These are phyloP conservation scores for Suillus plorans DNA, from an alignment of 768 basidiomycete genomes.

Conservation along the genomic window DNA sequence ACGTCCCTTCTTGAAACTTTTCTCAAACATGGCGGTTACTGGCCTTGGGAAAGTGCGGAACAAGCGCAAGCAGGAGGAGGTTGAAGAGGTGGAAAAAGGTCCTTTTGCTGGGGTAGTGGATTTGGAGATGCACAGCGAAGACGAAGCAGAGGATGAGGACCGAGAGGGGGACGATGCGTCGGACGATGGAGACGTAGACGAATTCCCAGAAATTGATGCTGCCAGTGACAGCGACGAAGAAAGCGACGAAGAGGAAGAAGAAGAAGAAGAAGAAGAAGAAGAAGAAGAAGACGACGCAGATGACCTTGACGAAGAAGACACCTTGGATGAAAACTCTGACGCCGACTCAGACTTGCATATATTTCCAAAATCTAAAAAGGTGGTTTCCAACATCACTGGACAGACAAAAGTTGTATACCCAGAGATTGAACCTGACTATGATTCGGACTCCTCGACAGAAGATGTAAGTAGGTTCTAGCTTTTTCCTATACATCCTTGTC, in stretches of 20 bases:
- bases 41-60: conserved; percentile 37
- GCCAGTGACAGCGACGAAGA: conserved; percentile 42
- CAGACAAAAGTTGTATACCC: conserved; percentile 81
- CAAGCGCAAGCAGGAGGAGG: conserved; percentile 59
- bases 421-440: conserved; percentile 88
- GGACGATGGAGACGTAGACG: conserved; percentile 63
- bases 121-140: conserved; percentile 76
- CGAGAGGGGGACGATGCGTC: conserved; percentile 38
- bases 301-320: conserved; percentile 38
- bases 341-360: conserved; percentile 51
- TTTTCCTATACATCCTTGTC: background rate
- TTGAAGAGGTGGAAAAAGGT: conserved; percentile 34
- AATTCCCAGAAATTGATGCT: conserved; percentile 69
- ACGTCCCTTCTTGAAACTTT: background rate
- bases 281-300: conserved; percentile 34
- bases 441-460: conserved; percentile 90
- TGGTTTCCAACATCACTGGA: conserved; percentile 82
- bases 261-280: too few relatives aligned
- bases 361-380: conserved; percentile 62
- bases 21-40: conserved; percentile 30
- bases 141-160: conserved; percentile 46
- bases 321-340: conserved; percentile 23
- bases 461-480: conserved; percentile 54
- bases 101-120: conserved; percentile 42
- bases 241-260: conserved; percentile 35